Base-by-base conservation (phyloP, 805 yeast species). In the Torulaspora maleeae region DNA sequence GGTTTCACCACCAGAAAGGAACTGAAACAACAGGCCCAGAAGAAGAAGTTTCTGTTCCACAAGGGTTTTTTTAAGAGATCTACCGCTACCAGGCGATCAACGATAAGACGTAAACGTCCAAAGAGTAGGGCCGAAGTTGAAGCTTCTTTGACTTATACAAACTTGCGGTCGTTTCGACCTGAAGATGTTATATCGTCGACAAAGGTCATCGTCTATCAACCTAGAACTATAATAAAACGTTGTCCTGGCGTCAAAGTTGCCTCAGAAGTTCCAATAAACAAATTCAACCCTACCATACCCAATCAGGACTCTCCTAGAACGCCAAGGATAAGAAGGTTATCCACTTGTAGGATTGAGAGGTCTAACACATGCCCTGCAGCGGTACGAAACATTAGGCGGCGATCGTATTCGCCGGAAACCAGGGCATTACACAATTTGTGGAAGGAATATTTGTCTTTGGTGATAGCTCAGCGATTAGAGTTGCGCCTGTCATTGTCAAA, bases 381-480 rank as follows among this genome's bases (percentile, higher is more conserved):
- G 9, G 37, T 48, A 15, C 47, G 41, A 30, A 45, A 35, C 27
- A 44, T 41, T 13, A 30, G 51, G 27, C 42, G 39, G 12, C 20
- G 47, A 15, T 38, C 43, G 6, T 38, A 45, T 30, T 28, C 55
- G 20, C 41, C 50, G 13, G 42, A 42, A 32, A 37, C 43, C 27
- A 44, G 43, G 9, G 38, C 36, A 6, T 17, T 54, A 16, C 49
- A 47, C 19, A 41, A 43, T 24, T 41, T 69, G 1, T 69, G 73
- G 73, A 60, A 54, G 35, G 40, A 61, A 37, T 69, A 69, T 42
- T 41, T 68, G 27, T 51, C 54, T 36, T 43, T 59, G 10, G 63
- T 65, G n/a, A 52, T 69, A n/a, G 53, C 58, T 1, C 61, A 59
- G 36, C 53, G 73, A 43, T 59, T 66, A 12, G 50, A 55, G 15